Base-by-base conservation (phyloP, 345 rosid genomes). In the Aurinia saxatilis region DNA sequence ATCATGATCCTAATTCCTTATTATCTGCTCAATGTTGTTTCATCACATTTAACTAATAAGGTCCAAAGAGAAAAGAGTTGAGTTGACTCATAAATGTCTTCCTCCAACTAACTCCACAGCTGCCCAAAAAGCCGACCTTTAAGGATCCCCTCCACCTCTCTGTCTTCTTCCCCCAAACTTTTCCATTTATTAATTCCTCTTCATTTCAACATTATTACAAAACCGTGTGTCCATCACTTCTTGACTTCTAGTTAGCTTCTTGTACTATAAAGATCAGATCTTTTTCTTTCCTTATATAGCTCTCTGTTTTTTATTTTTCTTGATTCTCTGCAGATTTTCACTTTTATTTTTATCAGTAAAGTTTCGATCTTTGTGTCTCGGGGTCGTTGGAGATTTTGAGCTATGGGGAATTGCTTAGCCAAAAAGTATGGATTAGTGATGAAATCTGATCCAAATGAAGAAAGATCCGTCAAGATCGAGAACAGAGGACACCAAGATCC, bases 401-500 rank as follows among this genome's bases (percentile, higher is more conserved):
- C 56, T 29, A 81, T 84, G 87, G 91, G 91, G 31, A 21, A 57
- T 42, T 78, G 91, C 37, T 55, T 77, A 15, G 71, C 82, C 42
- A 82, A 84, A 65, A 70, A 62, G 12, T 13, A 60, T 5, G 73
- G 50, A 7, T 31, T 73, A 14, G 54, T 49, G 27, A 12, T 31
- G 16, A 67, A 48, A 49, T 53, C 70, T 21, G 18, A 31, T 1
- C 39, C 66, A 4, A 80, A 80, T 57, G 78, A 51, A 14, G 52
- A 75, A 13, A 57, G 63, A 65, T 62, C 82, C 55, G 67, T 17
- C 6, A 51, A 48, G 37, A 70, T 57, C 16, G 44, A 48, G 27
- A 65, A 73, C 12, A 60, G 73, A 36, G 75, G 69, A 21, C 82
- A 63, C 7, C 77, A 77, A 50, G 33, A 50, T 39, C 50, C 56